Conservation (phyloP, 805 yeast genomes). For the Lipomyces chichibuensis region DNA sequence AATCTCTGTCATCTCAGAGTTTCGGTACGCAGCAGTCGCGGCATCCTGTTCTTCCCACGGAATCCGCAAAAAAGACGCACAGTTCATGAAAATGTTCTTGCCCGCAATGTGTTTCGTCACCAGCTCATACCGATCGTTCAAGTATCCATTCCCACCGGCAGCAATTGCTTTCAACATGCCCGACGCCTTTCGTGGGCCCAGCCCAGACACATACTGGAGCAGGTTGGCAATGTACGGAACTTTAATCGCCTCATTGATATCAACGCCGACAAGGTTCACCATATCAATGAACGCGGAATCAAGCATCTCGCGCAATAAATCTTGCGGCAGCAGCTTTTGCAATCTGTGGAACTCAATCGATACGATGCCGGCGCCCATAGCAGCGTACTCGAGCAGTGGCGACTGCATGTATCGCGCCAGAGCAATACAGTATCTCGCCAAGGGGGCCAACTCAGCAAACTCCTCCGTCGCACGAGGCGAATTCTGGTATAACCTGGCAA, state of each 20-base stretch:
- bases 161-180: conserved; percentile 83
- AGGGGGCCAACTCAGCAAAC: conserved; percentile 79
- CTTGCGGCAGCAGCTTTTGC: conserved; percentile 71
- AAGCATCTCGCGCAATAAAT: conserved; percentile 63
- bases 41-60: conserved; percentile 60
- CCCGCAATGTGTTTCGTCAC: conserved; percentile 79
- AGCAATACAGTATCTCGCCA: conserved; percentile 82
- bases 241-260: conserved; percentile 84
- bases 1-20: conserved; percentile 56
- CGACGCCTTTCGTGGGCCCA: conserved; percentile 93
- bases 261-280: conserved; percentile 89
- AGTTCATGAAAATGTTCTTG: conserved; percentile 82
- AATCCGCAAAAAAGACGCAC: conserved; percentile 85
- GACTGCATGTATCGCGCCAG: conserved; percentile 90
- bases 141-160: conserved; percentile 59
- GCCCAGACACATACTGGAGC: conserved; percentile 81
- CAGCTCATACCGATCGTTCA: conserved; percentile 73
- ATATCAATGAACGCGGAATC: conserved; percentile 87
- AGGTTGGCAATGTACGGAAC: conserved; percentile 70
- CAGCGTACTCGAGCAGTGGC: conserved; percentile 88
- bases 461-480: conserved; percentile 75
- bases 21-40: conserved; percentile 57
- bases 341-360: conserved; percentile 67
- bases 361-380: conserved; percentile 72
- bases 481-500: conserved; percentile 83